Percentiles rank a stretch among this genome's conserved stretches.
Conservation (phyloP, 2,329 filamentous ascomycete species). For the Aspergillus brasiliensis region DNA sequence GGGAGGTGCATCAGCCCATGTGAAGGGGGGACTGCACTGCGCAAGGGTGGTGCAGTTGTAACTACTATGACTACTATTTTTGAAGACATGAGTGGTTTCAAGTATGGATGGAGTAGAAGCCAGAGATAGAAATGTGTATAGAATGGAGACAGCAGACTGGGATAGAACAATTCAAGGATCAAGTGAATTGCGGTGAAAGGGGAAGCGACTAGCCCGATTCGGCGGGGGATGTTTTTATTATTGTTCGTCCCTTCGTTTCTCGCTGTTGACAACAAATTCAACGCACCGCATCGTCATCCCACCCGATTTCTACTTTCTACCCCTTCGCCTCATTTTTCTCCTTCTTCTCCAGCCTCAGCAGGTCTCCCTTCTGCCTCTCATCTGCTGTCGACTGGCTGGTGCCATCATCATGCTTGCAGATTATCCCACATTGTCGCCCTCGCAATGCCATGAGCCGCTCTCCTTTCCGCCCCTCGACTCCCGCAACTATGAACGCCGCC, state of each 20-base stretch:
- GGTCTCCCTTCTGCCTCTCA: constrained; percentile 3
- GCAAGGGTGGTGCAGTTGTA: background rate
- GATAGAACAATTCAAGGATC: background rate
- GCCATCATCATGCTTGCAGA: constrained; percentile 42
- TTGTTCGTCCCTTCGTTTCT: no score
- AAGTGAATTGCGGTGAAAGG: constrained; percentile 3
- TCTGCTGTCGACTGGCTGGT: constrained; percentile 25
- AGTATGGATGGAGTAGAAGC: background rate
- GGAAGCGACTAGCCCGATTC: constrained; percentile 29
- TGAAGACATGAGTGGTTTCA: no score
- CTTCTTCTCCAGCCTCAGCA: background rate
- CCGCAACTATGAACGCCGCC: constrained; percentile 50
- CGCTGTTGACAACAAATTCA: constrained; percentile 17
- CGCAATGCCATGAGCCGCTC: constrained; percentile 51
- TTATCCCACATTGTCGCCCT: constrained; percentile 27
- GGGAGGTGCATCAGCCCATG: background rate
- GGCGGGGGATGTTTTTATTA: constrained; percentile 31
- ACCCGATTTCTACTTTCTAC: background rate
- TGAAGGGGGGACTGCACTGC: background rate
- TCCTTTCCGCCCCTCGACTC: constrained; percentile 31
- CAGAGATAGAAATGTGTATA: background rate
- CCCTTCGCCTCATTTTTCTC: background rate
- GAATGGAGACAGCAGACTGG: background rate
- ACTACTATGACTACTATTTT: no score
- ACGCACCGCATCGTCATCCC: constrained; percentile 10